phyloP scores from a whole-genome alignment of 768 basidiomycete species.

The Calocera viscosa region DNA sequence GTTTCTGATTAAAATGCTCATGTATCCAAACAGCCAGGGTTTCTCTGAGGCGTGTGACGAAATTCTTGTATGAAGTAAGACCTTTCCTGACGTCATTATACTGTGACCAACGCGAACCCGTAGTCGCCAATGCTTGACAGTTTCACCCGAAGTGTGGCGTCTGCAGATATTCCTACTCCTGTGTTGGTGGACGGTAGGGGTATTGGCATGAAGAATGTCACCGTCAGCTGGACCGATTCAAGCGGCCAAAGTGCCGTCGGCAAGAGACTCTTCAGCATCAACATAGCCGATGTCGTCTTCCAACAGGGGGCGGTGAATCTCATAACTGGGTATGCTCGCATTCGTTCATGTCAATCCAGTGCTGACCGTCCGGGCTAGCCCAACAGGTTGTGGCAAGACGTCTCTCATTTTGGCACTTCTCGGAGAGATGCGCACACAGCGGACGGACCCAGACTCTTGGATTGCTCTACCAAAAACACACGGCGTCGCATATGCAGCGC shows the following conservation, averaged over 20 bases:
- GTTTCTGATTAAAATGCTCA: not conserved
- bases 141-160: constrained; percentile 16
- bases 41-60: constrained; percentile 46
- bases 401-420: constrained; percentile 25
- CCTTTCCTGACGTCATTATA: not conserved
- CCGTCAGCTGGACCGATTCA: constrained; percentile 37
- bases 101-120: not conserved
- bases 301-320: constrained; percentile 28
- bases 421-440: constrained; percentile 31
- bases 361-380: not conserved
- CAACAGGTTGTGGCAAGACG: constrained; percentile 14
- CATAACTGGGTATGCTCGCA: constrained; percentile 29
- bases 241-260: constrained; percentile 29
- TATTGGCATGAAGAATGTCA: constrained; percentile 29
- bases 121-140: not conserved
- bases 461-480: constrained; percentile 53
- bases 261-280: constrained; percentile 38
- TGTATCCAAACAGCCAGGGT: constrained; percentile 38
- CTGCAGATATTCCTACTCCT: constrained; percentile 3
- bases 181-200: constrained; percentile 10
- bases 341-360: constrained; percentile 22
- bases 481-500: constrained; percentile 68
- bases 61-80: constrained; percentile 28
- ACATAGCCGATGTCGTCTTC: constrained; percentile 29
- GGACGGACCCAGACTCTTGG: constrained; percentile 38